Base-by-base conservation (phyloP, 1,284 basidiomycete genomes). In the Trichosporon sp. region DNA sequence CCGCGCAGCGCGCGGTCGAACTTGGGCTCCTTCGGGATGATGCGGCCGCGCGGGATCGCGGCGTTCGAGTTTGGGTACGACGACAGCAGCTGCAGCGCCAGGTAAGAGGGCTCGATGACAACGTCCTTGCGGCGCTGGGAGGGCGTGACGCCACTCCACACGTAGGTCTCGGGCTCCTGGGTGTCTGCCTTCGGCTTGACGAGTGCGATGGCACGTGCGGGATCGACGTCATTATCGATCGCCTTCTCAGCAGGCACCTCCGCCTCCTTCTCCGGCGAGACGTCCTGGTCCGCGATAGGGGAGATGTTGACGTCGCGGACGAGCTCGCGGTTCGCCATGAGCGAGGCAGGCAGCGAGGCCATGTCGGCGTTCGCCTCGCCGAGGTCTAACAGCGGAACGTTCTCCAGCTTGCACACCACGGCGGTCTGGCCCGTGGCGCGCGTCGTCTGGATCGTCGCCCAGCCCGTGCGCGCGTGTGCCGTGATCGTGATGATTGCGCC, bases 361-460 rank as follows among this genome's bases (percentile, higher is more conserved):
- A 90, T 80, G 79, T 95, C 84, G 31, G 92, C 91, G 73, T 91
- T 87, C 3, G 90, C 90, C 76, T 94, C 92, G 0, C 93, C 93
- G 1, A 91, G 86, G 0, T 89, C 89, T 3, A 93, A 88, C 80
- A 93, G 86, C 0, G 93, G 92, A 0, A 92, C 88, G 78, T 99
- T 98, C 80, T 98, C 95, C 35, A 95, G 81, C 76, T 92, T 89
- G 80, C 92, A 93, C n/a, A 98, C 84, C 78, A 98, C 89, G 31
- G 83, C 80, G 0, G 92, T 92, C 69, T 91, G 90, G 4, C 97
- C 97, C 0, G 95, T 98, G 0, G 97, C 91, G 21, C 97, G 87
- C 8, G 95, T 88, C 0, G 92, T 90, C 42, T 91, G 83, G 7
- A 98, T 89, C 77, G 96, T 93, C 27, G 95, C 87, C 96, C 96